phyloP scores from a whole-genome alignment of 495 filamentous ascomycete genomes.

The Achaetomiella virescens region DNA sequence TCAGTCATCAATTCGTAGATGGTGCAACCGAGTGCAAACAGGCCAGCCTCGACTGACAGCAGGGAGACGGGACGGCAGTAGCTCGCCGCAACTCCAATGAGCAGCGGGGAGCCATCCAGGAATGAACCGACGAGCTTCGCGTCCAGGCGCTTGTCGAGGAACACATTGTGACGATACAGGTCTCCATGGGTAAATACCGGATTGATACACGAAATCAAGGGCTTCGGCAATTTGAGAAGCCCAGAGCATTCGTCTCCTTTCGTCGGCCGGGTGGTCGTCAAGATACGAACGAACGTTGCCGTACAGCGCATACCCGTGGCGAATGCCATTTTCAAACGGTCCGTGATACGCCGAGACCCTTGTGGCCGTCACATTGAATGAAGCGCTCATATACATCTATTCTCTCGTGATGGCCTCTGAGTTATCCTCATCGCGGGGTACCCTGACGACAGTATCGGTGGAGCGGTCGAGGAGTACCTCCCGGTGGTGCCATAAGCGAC shows the following conservation, averaged over 20 bases:
- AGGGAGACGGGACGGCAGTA: not conserved
- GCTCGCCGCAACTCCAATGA: not conserved
- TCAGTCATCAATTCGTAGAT: slow-evolving; percentile 1
- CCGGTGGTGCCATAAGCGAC: not conserved
- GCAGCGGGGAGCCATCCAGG: not conserved
- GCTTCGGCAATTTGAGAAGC: not conserved
- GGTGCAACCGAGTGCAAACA: not conserved
- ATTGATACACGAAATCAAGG: not conserved
- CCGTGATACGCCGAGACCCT: not conserved
- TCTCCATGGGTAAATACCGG: not conserved
- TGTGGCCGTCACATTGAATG: not conserved
- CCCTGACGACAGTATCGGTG: not conserved
- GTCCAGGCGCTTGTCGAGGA: not conserved
- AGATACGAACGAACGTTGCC: not conserved
- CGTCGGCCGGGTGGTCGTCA: not conserved
- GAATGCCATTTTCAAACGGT: not conserved
- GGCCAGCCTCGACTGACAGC: not conserved
- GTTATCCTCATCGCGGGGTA: not conserved
- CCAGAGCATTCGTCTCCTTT: not conserved
- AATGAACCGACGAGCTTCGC: slow-evolving; percentile 1
- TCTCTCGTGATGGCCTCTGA: not conserved
- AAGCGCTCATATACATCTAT: not conserved
- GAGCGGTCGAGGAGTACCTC: not conserved
- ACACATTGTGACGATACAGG: not conserved
- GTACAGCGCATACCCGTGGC: not conserved